Conservation (phyloP, 2,329 filamentous ascomycete genomes). For the Hypoxylon sp. region DNA sequence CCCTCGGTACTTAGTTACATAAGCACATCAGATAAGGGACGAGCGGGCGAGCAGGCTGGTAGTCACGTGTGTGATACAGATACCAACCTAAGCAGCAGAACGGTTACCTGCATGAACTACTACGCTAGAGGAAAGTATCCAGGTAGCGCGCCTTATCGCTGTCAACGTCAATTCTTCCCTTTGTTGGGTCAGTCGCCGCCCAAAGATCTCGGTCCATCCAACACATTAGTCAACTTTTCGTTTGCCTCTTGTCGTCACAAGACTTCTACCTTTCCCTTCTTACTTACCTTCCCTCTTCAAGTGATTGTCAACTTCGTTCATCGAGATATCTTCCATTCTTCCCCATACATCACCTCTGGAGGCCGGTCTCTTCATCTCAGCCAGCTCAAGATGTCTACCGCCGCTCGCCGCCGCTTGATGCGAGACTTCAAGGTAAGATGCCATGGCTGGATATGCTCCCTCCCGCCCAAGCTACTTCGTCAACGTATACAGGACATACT, state of each 20-base stretch:
- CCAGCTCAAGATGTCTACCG: slow-evolving; percentile 76
- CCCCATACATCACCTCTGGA: not conserved
- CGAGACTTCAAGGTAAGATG: slow-evolving; percentile 90
- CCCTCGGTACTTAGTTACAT: not conserved
- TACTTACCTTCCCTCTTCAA: not conserved
- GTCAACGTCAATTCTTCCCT: not conserved
- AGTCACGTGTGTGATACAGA: slow-evolving; percentile 12
- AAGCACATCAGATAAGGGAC: too few species aligned
- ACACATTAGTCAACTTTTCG: slow-evolving; percentile 14
- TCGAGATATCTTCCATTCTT: not conserved
- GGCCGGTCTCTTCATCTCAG: not conserved
- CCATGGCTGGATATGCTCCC: slow-evolving; percentile 6
- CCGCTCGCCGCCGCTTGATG: slow-evolving; percentile 95
- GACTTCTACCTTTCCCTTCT: not conserved
- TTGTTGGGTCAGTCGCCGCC: slow-evolving; percentile 29
- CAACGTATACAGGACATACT: slow-evolving; percentile 17
- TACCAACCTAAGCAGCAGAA: not conserved
- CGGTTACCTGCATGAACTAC: not conserved
- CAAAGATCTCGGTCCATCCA: slow-evolving; percentile 10
- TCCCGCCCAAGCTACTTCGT: slow-evolving; percentile 5
- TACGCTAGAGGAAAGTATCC: slow-evolving; percentile 1
- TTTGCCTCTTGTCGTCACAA: slow-evolving; percentile 11
- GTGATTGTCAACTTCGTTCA: not conserved
- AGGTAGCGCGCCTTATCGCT: slow-evolving; percentile 3
- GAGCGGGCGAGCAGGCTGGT: not conserved